Percentiles rank a stretch among this genome's conserved stretches.
Evolutionary conservation across 441 rosid genomes (phyloP).

Genomic region (Omphalea diandra): DNA sequence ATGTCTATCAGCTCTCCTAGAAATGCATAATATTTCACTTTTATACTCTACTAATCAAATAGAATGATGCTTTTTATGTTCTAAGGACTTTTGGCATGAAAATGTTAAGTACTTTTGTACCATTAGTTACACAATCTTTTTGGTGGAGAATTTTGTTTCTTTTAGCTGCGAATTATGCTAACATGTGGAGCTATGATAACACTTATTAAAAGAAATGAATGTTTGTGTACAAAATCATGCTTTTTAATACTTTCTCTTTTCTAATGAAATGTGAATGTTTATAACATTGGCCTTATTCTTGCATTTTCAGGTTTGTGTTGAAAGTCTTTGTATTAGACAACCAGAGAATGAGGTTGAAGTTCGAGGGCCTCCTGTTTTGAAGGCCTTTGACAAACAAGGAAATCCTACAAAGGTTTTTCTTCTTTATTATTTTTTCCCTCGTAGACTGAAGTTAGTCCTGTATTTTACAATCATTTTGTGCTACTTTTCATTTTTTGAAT

Average conservation of each 20-base stretch:
- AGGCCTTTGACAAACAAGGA: conserved; percentile 90
- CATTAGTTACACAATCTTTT: neutral
- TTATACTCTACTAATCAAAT: neutral
- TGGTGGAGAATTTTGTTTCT: neutral
- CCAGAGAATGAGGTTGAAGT: conserved; percentile 73
- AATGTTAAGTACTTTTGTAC: neutral
- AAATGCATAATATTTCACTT: too few species aligned
- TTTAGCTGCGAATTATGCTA: neutral
- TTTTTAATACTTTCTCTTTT: neutral
- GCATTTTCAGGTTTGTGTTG: conserved; percentile 59
- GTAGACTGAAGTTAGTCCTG: conserved; percentile 4
- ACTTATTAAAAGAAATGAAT: neutral
- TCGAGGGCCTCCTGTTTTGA: conserved; percentile 93
- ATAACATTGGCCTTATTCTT: conserved; percentile 17
- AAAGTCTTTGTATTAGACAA: conserved; percentile 73
- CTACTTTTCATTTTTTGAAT: neutral
- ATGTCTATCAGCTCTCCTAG: neutral
- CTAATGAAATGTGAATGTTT: neutral
- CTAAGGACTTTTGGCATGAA: neutral
- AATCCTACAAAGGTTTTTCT: conserved; percentile 84
- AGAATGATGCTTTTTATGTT: neutral
- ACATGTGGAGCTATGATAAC: neutral
- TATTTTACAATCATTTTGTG: neutral
- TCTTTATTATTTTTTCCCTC: conserved; percentile 21
- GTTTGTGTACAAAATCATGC: neutral